Evolutionary conservation across 768 basidiomycete genomes (phyloP).

Genomic region (Mycena rosella): DNA sequence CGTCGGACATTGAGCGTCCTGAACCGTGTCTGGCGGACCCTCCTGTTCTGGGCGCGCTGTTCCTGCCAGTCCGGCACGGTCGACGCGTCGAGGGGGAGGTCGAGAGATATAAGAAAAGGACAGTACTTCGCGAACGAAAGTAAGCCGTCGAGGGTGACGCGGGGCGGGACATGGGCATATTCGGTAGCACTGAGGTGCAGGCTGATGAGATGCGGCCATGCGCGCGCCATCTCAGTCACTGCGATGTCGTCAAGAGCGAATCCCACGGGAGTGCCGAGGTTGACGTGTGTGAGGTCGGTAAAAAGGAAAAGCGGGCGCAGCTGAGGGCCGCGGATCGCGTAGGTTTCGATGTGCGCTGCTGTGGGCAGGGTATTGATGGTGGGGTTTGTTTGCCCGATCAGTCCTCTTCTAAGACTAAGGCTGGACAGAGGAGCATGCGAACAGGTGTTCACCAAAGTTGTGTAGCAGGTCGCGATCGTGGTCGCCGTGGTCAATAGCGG

Average conservation of each 20-base stretch:
- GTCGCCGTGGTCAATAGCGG: too few relatives aligned
- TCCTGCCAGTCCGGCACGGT: neutral
- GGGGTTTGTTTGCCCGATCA: too few relatives aligned
- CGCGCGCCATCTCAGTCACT: slow-evolving; percentile 10
- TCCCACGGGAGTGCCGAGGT: slow-evolving; percentile 17
- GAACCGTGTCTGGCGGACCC: slow-evolving; percentile 5
- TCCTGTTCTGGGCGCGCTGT: neutral
- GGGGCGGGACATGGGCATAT: slow-evolving; percentile 11
- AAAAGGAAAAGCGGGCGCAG: slow-evolving; percentile 21
- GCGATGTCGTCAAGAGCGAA: slow-evolving; percentile 21
- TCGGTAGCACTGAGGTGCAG: slow-evolving; percentile 3
- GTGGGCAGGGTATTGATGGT: neutral
- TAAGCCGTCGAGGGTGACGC: slow-evolving; percentile 19
- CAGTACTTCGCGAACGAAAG: slow-evolving; percentile 23
- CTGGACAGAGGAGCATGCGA: neutral
- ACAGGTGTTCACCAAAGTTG: slow-evolving; percentile 1
- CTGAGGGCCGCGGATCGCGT: slow-evolving; percentile 6
- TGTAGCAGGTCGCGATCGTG: slow-evolving; percentile 4
- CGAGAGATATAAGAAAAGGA: slow-evolving; percentile 15
- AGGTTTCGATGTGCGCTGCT: slow-evolving; percentile 18
- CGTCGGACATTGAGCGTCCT: neutral
- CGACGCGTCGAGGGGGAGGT: slow-evolving; percentile 9
- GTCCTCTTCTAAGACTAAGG: neutral
- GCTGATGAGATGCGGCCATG: slow-evolving; percentile 18
- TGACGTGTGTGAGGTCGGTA: slow-evolving; percentile 19